Evolutionary conservation across 1,284 basidiomycete genomes (phyloP).

Genomic region (Cronartium ribicola): DNA sequence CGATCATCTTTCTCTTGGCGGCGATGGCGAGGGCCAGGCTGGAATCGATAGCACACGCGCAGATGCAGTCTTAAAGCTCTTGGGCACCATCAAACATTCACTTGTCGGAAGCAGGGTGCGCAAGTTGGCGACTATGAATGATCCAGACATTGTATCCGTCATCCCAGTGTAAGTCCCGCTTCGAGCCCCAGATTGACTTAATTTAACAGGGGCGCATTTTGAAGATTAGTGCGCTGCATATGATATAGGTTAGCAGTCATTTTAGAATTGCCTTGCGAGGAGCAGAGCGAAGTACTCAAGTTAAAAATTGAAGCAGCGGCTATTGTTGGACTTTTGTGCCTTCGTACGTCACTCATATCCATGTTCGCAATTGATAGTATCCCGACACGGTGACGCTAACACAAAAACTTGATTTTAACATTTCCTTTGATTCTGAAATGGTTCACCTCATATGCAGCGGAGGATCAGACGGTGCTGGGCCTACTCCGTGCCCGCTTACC

Average conservation of each 20-base stretch:
- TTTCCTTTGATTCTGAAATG: background rate
- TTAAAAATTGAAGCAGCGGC: slow-evolving; percentile 39
- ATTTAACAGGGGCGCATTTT: background rate
- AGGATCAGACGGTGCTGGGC: slow-evolving; percentile 34
- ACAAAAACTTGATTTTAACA: background rate
- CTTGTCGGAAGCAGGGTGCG: slow-evolving; percentile 31
- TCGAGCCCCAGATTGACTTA: background rate
- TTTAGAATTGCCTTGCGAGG: slow-evolving; percentile 9
- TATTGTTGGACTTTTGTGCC: slow-evolving; percentile 27
- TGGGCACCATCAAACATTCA: slow-evolving; percentile 34
- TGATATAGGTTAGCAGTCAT: slow-evolving; percentile 26
- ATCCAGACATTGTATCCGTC: slow-evolving; percentile 13
- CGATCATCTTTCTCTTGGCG: background rate
- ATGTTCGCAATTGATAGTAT: slow-evolving; percentile 8
- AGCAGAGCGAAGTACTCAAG: slow-evolving; percentile 15
- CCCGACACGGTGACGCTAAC: slow-evolving; percentile 1
- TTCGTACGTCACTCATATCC: slow-evolving; percentile 14
- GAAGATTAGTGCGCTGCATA: background rate
- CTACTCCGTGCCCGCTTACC: slow-evolving; percentile 21
- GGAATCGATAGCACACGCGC: background rate
- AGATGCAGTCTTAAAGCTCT: slow-evolving; percentile 4
- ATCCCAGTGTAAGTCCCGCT: slow-evolving; percentile 12
- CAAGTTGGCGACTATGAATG: slow-evolving; percentile 25
- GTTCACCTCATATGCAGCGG: slow-evolving; percentile 11
- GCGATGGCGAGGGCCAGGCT: background rate